Conservation (phyloP, 2,329 filamentous ascomycete genomes). For the Fusarium continuum region DNA sequence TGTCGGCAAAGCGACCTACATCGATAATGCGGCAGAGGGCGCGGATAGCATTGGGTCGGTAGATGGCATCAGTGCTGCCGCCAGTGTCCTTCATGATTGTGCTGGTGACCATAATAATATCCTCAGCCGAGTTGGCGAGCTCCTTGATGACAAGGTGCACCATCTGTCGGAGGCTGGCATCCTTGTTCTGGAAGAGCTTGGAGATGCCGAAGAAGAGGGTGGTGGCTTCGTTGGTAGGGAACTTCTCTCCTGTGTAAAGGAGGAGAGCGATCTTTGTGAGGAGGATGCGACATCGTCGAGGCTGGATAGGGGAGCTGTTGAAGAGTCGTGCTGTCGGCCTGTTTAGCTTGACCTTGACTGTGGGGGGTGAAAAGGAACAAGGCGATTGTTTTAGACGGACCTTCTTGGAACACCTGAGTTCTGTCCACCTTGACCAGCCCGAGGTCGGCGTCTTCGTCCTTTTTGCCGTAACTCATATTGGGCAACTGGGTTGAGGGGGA, state of each 20-base stretch:
- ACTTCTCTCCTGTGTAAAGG: conserved; percentile 95
- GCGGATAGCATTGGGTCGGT: conserved; percentile 94
- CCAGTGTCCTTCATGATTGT: conserved; percentile 99
- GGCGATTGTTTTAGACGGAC: conserved; percentile 61
- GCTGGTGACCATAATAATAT: conserved; percentile 99
- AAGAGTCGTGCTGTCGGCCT: conserved; percentile 82
- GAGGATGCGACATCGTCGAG: conserved; percentile 95
- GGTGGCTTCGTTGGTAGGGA: conserved; percentile 96
- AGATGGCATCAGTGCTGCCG: conserved; percentile 91
- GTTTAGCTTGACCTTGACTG: conserved; percentile 50
- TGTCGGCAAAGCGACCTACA: conserved; percentile 61
- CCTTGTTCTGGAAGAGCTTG: conserved; percentile 99
- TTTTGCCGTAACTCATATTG: conserved; percentile 97
- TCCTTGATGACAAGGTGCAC: conserved; percentile 99
- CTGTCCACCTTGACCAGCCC: conserved; percentile 97
- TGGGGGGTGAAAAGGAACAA: conserved; percentile 43
- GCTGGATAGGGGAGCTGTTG: conserved; percentile 96
- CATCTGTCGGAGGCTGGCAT: conserved; percentile 97
- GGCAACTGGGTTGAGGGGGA: conserved; percentile 50
- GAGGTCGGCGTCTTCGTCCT: conserved; percentile 96
- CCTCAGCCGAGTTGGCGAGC: conserved; percentile 91
- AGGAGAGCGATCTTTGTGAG: conserved; percentile 97
- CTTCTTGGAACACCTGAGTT: conserved; percentile 98
- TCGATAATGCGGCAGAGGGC: conserved; percentile 97
- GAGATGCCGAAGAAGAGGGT: conserved; percentile 99